Base-by-base conservation (phyloP, 192 early-diverging fungal species). In the Backusella psychrophila region DNA sequence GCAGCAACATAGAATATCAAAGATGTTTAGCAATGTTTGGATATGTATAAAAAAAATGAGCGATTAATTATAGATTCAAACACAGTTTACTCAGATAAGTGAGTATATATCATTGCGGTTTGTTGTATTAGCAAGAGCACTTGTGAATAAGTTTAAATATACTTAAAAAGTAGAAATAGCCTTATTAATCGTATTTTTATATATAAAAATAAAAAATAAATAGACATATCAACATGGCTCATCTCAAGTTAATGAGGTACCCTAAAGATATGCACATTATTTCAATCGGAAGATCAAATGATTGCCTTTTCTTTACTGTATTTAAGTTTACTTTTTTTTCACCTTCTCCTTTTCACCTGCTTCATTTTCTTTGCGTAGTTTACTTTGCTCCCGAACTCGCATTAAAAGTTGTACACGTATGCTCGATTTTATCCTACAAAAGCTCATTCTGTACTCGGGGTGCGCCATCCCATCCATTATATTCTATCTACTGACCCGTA, bases 361-460 rank as follows among this genome's bases (percentile, higher is more conserved):
- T 49, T 49, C 19, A 17, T 49, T 49, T n/a, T n/a, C 19, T 49
- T 49, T 49, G n/a, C 19, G 19, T n/a, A 14, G 42, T 14, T 44
- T n/a, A 49, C 23, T 19, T 11, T 59, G 33, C 33, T 33, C 33
- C 53, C 3, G 26, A 63, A 26, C 11, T 29, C n/a, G 17, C 35
- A 67, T 17, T 31, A 67, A 67, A 35, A 35, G 3, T 33, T 1
- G 14, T 66, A 35, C 5, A 36, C 3, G 39, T 17, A 69, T 69
- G 68, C 36, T 69, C n/a, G 68, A 69, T n/a, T 39, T 36, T n/a
- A 69, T 69, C 14, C 21, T 69, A 14, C 19, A 69, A 26, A 69
- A 38, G 21, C n/a, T 69, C 7, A 69, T 38, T 11, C 19, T 69
- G 9, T 69, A 69, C 19, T 69, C 68, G 12, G 68, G 35, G 36